Evolutionary conservation across 1,284 basidiomycete species (phyloP).

Genomic region (Hemileia vastatrix): DNA sequence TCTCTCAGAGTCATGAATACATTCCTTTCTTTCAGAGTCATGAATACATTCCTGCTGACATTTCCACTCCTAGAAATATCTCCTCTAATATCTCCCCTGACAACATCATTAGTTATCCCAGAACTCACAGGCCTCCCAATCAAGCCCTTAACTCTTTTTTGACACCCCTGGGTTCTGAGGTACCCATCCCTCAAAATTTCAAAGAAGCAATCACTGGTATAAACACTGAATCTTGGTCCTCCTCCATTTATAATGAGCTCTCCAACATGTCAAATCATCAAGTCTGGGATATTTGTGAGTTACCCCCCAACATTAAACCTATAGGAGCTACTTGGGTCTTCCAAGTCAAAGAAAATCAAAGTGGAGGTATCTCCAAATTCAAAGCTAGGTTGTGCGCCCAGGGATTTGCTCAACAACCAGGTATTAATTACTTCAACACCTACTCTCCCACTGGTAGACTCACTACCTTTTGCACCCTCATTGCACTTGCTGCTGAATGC

Average conservation of each 20-base stretch:
- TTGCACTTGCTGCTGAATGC: neutral
- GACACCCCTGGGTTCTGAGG: no score
- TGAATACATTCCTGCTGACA: neutral
- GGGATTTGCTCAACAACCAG: constrained; percentile 1
- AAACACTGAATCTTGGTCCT: neutral
- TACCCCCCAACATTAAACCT: neutral
- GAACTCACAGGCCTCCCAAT: neutral
- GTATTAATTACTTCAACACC: constrained; percentile 1
- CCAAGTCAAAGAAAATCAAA: neutral
- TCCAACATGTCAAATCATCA: neutral
- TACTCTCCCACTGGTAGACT: constrained; percentile 6
- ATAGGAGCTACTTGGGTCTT: constrained; percentile 9
- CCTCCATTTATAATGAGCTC: neutral
- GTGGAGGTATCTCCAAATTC: neutral
- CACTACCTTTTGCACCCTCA: neutral
- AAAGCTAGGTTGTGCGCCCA: constrained; percentile 1
- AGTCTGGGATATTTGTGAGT: neutral
- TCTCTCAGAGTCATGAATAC: neutral
- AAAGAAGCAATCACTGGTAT: neutral
- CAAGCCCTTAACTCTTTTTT: neutral
- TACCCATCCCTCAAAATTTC: constrained; percentile 4
- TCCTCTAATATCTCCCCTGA: neutral
- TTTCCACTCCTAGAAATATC: neutral
- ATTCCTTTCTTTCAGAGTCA: neutral
- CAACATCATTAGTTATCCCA: neutral